A percentile compares a stretch with the other conserved stretches of the same genome.
Conservation (phyloP, 768 basidiomycete species). For the Tylopilus intermedius region DNA sequence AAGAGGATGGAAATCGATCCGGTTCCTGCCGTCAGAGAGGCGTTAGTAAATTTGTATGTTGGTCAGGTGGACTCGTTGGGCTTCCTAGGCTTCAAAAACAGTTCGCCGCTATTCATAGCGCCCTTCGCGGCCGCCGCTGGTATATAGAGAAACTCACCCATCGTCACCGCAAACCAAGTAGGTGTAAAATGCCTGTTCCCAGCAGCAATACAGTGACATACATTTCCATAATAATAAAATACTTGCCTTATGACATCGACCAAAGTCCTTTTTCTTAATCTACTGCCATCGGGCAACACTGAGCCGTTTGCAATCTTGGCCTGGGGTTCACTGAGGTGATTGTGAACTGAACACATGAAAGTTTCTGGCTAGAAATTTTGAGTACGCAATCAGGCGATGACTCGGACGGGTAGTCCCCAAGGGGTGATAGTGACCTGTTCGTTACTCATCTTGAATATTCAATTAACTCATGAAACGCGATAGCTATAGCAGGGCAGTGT, state of each 20-base stretch:
- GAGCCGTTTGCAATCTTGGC: background rate
- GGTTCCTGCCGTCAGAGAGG: constrained; percentile 32
- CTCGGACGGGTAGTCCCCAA: background rate
- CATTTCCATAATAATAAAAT: too few species aligned
- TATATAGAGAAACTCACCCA: constrained; percentile 36
- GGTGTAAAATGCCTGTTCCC: constrained; percentile 46
- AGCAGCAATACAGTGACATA: background rate
- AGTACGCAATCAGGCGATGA: background rate
- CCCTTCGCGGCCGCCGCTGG: background rate
- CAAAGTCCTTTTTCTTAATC: constrained; percentile 6
- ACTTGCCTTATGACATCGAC: constrained; percentile 34
- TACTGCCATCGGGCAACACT: too few species aligned
- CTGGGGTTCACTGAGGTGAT: background rate
- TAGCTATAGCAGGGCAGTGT: too few species aligned
- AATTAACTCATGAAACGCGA: too few species aligned
- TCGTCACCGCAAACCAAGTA: constrained; percentile 51
- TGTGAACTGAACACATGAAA: background rate
- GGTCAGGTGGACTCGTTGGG: background rate
- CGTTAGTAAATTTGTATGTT: background rate
- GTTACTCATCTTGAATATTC: background rate
- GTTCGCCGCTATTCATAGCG: background rate
- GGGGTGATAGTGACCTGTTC: background rate
- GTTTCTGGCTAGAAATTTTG: background rate
- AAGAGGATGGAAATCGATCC: constrained; percentile 27
- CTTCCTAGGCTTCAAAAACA: background rate